phyloP scores from a whole-genome alignment of 768 basidiomycete species.

The Phlebiopsis gigantea region DNA sequence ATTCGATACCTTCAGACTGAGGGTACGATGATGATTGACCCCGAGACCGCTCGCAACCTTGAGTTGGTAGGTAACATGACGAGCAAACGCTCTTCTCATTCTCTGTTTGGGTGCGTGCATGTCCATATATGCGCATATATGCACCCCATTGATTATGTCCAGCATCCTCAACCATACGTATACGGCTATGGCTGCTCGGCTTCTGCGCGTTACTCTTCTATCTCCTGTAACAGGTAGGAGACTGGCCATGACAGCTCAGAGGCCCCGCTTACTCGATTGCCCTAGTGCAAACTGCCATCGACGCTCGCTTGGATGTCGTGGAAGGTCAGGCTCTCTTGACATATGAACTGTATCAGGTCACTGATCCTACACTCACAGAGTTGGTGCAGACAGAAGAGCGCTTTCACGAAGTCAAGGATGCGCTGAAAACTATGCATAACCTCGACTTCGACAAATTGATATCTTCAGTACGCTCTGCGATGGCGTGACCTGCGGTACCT shows the following conservation, averaged over 20 bases:
- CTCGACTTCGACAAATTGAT: constrained; percentile 89
- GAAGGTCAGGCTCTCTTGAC: constrained; percentile 58
- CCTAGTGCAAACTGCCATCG: constrained; percentile 56
- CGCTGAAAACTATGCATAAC: constrained; percentile 66
- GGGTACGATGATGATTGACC: constrained; percentile 93
- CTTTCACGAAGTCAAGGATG: constrained; percentile 62
- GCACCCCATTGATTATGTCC: not conserved
- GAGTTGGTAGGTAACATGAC: constrained; percentile 81
- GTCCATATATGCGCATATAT: not conserved
- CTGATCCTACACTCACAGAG: constrained; percentile 39
- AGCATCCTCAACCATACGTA: constrained; percentile 77
- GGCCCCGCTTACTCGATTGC: not conserved
- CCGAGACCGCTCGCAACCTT: constrained; percentile 81
- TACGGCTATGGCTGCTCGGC: constrained; percentile 85
- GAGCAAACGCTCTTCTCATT: constrained; percentile 61
- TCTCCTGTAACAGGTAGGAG: constrained; percentile 69
- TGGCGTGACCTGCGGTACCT: too few relatives aligned
- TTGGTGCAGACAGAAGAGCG: constrained; percentile 71
- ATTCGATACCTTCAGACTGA: constrained; percentile 77
- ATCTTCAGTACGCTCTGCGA: constrained; percentile 42
- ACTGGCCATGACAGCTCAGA: not conserved
- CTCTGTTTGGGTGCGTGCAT: constrained; percentile 64
- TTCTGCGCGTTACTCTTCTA: constrained; percentile 74
- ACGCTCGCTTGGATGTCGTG: constrained; percentile 82
- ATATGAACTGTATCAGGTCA: not conserved